A percentile compares a stretch with the other conserved stretches of the same genome.
Evolutionary conservation across 1,284 basidiomycete species (phyloP).

Genomic region (Malassezia obtusa): DNA sequence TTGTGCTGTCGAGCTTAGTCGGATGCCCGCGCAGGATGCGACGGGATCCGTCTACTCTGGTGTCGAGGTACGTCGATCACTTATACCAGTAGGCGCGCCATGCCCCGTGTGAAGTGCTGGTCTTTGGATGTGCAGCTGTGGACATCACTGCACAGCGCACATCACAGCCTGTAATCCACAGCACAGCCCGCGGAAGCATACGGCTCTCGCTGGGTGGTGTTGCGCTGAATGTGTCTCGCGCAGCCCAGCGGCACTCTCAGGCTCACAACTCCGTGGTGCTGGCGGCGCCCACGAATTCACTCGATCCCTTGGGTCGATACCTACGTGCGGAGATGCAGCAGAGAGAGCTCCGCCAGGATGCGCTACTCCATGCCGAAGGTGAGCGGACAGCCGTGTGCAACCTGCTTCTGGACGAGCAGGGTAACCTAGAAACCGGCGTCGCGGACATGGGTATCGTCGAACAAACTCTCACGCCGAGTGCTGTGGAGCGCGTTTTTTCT

Average conservation of each 20-base stretch:
- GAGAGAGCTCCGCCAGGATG: constrained; percentile 71
- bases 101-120: constrained; percentile 14
- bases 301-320: constrained; percentile 49
- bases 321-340: constrained; percentile 56
- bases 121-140: constrained; percentile 40
- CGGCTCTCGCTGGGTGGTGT: constrained; percentile 75
- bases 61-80: neutral
- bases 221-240: constrained; percentile 84
- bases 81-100: neutral
- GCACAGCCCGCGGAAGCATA: constrained; percentile 69
- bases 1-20: constrained; percentile 60
- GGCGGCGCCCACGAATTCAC: constrained; percentile 49
- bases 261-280: constrained; percentile 42
- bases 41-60: too few species aligned
- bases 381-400: constrained; percentile 68
- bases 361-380: constrained; percentile 54
- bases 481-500: neutral
- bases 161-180: neutral
- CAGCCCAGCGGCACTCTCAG: constrained; percentile 59
- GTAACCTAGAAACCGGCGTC: constrained; percentile 69
- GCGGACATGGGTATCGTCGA: constrained; percentile 65
- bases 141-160: constrained; percentile 33
- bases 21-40: too few species aligned
- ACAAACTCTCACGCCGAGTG: neutral
- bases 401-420: constrained; percentile 64